These are phyloP conservation scores for Candida albicans DNA, from an alignment of 1,139 yeast species.

Conservation along the genomic window DNA sequence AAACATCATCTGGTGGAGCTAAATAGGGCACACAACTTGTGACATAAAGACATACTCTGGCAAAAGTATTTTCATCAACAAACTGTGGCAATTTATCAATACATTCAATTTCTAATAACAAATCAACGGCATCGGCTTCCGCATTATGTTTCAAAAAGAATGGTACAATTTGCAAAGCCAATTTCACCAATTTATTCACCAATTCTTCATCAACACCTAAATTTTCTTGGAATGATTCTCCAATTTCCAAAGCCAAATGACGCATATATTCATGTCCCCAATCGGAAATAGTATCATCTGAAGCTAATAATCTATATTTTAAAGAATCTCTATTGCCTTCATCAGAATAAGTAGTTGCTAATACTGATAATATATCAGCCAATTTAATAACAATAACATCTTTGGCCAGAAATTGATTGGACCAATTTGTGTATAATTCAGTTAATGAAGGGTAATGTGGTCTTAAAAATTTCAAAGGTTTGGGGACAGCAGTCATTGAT, in stretches of 20 bases:
- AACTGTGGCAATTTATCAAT: constrained; percentile 79
- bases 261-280: constrained; percentile 99
- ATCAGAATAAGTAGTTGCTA: constrained; percentile 94
- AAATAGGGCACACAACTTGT: constrained; percentile 93
- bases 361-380: constrained; percentile 88
- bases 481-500: constrained; percentile 99
- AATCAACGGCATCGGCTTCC: constrained; percentile 97
- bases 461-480: constrained; percentile 91
- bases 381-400: constrained; percentile 26
- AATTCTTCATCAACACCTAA: constrained; percentile 54
- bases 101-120: constrained; percentile 83
- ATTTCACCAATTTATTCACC: constrained; percentile 51
- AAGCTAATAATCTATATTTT: constrained; percentile 72
- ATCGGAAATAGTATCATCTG: constrained; percentile 59
- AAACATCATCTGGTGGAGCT: constrained; percentile 91
- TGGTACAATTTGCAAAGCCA: constrained; percentile 81
- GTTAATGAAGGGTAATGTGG: constrained; percentile 77
- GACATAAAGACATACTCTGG: constrained; percentile 91
- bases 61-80: constrained; percentile 82
- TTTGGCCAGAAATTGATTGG: constrained; percentile 53
- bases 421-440: constrained; percentile 70
- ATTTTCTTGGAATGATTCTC: constrained; percentile 74
- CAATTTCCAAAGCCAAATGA: constrained; percentile 92
- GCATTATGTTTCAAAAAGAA: constrained; percentile 93
- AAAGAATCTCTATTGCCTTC: constrained; percentile 80